Percentiles rank a stretch among this genome's conserved stretches.
phyloP scores from a whole-genome alignment of 768 basidiomycete species.

The Pisolithus tinctorius region DNA sequence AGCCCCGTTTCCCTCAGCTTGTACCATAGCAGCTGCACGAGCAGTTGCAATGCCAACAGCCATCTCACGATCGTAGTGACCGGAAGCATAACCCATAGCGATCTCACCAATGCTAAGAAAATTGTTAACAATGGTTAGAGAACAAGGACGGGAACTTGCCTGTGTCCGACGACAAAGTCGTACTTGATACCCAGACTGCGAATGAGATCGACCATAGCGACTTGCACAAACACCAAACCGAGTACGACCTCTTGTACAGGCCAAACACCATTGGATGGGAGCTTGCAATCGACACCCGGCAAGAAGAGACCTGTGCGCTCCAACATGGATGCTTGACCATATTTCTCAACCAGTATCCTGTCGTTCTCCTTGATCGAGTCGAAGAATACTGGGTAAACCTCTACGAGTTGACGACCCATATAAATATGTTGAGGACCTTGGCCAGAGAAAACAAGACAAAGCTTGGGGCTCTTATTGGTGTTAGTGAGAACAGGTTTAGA shows the following conservation, averaged over 20 bases:
- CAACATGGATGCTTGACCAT: conserved; percentile 25
- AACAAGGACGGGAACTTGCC: conserved; percentile 8
- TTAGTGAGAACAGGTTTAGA: conserved; percentile 24
- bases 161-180: conserved; percentile 30
- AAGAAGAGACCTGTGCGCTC: conserved; percentile 28
- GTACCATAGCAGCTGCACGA: conserved; percentile 30
- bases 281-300: conserved; percentile 18
- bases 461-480: conserved; percentile 18
- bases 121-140: conserved; percentile 4
- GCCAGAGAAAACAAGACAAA: conserved; percentile 30
- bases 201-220: conserved; percentile 29
- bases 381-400: conserved; percentile 26
- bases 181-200: conserved; percentile 25
- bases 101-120: conserved; percentile 26
- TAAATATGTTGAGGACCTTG: conserved; percentile 30
- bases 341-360: conserved; percentile 23
- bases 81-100: conserved; percentile 32
- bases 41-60: conserved; percentile 29
- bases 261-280: conserved; percentile 23
- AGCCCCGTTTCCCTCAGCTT: conserved; percentile 28
- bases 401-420: conserved; percentile 32
- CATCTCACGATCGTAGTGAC: conserved; percentile 29
- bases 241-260: conserved; percentile 28
- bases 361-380: conserved; percentile 25
- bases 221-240: conserved; percentile 28